Conservation (phyloP, 352 stramenopile genomes). For the Globisporangium splendens region DNA sequence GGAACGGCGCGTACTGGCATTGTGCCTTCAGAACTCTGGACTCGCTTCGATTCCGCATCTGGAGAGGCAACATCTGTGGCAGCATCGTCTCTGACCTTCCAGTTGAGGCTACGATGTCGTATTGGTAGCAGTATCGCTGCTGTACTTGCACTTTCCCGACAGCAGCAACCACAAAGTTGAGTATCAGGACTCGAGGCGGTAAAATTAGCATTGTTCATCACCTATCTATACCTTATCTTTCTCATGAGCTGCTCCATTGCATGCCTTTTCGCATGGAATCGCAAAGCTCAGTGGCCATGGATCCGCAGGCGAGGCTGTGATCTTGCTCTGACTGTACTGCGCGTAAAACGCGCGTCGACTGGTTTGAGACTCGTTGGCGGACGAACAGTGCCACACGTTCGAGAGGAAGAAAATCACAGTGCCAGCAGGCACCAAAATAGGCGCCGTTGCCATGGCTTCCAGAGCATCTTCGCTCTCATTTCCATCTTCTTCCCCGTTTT, state of each 20-base stretch:
- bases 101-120: too few species aligned
- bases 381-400: conserved; percentile 71
- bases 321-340: conserved; percentile 51
- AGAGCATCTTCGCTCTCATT: neutral
- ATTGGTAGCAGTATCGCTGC: neutral
- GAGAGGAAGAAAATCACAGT: conserved; percentile 67
- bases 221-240: neutral
- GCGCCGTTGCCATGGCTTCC: conserved; percentile 19
- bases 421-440: conserved; percentile 29
- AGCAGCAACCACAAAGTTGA: neutral
- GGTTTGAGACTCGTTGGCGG: conserved; percentile 41
- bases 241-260: neutral
- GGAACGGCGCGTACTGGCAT: conserved; percentile 46
- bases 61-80: conserved; percentile 41
- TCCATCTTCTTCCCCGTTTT: neutral
- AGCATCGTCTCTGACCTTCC: neutral
- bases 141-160: neutral
- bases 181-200: neutral
- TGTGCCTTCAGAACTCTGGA: conserved; percentile 25
- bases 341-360: conserved; percentile 64
- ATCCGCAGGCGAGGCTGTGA: conserved; percentile 39
- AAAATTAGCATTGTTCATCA: conserved; percentile 1
- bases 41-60: conserved; percentile 37
- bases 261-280: conserved; percentile 29
- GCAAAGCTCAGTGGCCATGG: conserved; percentile 58